Conservation (phyloP, 257 asterid genomes). For the Cruciata laevipes region DNA sequence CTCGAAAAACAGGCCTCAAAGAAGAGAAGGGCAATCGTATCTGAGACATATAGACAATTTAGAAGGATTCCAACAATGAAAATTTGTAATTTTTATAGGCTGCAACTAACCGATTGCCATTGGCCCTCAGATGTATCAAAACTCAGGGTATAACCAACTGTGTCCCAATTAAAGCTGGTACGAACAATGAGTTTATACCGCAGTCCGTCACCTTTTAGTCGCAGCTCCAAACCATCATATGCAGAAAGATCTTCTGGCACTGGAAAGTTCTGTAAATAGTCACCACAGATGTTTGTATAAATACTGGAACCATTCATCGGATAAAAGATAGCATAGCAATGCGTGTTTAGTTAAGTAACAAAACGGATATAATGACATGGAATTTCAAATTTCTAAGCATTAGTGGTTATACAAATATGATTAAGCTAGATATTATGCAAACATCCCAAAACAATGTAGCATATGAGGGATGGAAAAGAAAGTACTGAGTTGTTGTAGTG, state of each 20-base stretch:
- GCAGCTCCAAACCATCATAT: slow-evolving; percentile 87
- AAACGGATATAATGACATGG: background rate
- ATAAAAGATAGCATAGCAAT: background rate
- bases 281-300: slow-evolving; percentile 4
- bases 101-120: slow-evolving; percentile 75
- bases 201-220: slow-evolving; percentile 80
- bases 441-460: background rate
- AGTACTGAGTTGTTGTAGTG: background rate
- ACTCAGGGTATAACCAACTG: slow-evolving; percentile 71
- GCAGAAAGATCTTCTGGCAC: slow-evolving; percentile 84
- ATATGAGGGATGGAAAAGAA: background rate
- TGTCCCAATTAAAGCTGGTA: slow-evolving; percentile 90
- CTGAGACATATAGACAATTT: slow-evolving; percentile 29
- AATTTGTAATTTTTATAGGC: background rate
- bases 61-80: slow-evolving; percentile 2
- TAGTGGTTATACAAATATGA: background rate
- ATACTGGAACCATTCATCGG: background rate
- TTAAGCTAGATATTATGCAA: background rate
- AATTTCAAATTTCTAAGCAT: background rate
- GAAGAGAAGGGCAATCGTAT: slow-evolving; percentile 76
- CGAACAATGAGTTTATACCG: slow-evolving; percentile 80
- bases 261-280: slow-evolving; percentile 59
- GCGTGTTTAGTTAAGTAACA: background rate
- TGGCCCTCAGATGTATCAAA: slow-evolving; percentile 79
- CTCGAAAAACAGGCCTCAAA: slow-evolving; percentile 87